Evolutionary conservation across 306 rosid species (phyloP), one percentile per base, ranked within the genome.

Genomic region (Argentina anserina): DNA sequence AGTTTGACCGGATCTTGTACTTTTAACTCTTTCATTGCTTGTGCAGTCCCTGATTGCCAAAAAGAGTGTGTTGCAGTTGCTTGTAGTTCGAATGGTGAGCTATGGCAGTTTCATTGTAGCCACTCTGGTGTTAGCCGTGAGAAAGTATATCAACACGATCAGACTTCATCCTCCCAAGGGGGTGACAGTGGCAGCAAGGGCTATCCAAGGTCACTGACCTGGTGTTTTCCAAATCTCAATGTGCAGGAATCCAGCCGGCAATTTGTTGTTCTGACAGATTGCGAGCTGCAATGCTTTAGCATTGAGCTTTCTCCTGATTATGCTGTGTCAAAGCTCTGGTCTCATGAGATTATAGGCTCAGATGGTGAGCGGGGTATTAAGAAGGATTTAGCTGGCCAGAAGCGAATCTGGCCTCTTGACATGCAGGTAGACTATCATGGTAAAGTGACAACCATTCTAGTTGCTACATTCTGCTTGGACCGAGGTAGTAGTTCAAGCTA

Each of bases 321-420:
- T 25, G 82, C 15, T 60, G 87, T 94, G 78, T 85, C 84, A 43
- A 89, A 86, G 83, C 85, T 89, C 68, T 94, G 99, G 99, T 86
- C 92, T 52, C 90, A 94, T 83, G 91, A 89, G 74, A 80, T 94
- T 52, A 84, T 94, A 76, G 91, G 99, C 74, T 85, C 90, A 18
- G 97, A 91, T 82, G 88, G 88, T 68, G 99, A 87, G 75, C 74
- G 79, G 78, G 97, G 95, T 60, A 89, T 91, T 33, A 94, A 88
- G 83, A 89, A 91, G 83, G 98, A 89, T 85, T 83, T 94, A 73
- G 99, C 99, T 5, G 99, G 99, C 71, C 97, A 89, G 79, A 94
- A 91, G 87, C 86, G 80, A 84, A 91, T 91, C 39, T 94, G 95
- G 96, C 97, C 96, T 63, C 91, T 94, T 74, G 94, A 89, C 84